Evolutionary conservation across 2,329 filamentous ascomycete species (phyloP).

Genomic region (Pseudogymnoascus sp.): DNA sequence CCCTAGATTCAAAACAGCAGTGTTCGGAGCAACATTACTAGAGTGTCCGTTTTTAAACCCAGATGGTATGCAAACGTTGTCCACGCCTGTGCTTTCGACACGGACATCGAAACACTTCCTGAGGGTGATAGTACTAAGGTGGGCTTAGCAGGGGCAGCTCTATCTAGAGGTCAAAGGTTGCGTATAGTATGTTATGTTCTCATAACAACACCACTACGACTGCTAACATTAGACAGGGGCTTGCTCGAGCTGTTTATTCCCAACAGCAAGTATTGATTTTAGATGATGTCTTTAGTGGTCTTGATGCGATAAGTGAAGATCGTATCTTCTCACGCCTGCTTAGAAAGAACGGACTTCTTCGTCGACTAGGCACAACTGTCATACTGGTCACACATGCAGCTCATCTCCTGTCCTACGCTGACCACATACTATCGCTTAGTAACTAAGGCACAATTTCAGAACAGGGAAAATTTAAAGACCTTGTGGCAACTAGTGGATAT

Average conservation of each 20-base stretch:
- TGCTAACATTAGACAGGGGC: constrained; percentile 23
- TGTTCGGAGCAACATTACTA: constrained; percentile 25
- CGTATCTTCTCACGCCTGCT: constrained; percentile 17
- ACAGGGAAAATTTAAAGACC: constrained; percentile 16
- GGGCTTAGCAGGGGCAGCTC: constrained; percentile 32
- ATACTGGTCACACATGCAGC: constrained; percentile 29
- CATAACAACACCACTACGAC: background rate
- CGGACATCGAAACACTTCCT: constrained; percentile 29
- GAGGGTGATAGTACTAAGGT: constrained; percentile 30
- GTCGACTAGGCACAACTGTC: constrained; percentile 27
- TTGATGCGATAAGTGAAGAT: constrained; percentile 19
- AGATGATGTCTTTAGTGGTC: constrained; percentile 22
- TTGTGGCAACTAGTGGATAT: constrained; percentile 15
- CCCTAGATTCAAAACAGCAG: constrained; percentile 20
- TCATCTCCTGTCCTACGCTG: constrained; percentile 29
- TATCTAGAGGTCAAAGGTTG: constrained; percentile 38
- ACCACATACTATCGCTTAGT: constrained; percentile 33
- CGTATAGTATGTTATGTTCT: constrained; percentile 28
- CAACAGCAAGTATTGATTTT: constrained; percentile 18
- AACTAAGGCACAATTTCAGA: constrained; percentile 21
- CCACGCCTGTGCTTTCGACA: constrained; percentile 29
- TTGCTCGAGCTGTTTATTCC: constrained; percentile 21
- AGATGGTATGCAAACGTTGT: constrained; percentile 25
- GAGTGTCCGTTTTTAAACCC: constrained; percentile 16
- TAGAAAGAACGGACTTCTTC: constrained; percentile 14